Percentiles rank a stretch among this genome's conserved stretches.
Evolutionary conservation across 169 alveolate genomes (phyloP).

Genomic region (Sarcocystis neurona): DNA sequence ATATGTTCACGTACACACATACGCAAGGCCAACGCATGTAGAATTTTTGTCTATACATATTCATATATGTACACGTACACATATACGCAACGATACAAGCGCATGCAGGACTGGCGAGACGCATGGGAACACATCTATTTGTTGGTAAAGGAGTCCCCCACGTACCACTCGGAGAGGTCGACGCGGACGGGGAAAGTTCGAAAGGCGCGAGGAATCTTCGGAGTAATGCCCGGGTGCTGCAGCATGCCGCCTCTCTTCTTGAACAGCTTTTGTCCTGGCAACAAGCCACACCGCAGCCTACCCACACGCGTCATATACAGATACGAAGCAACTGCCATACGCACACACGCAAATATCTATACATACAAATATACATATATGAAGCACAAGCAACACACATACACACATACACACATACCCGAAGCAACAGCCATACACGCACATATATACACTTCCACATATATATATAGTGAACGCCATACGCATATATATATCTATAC

Average conservation of each 20-base stretch:
- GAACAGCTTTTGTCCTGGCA: not conserved
- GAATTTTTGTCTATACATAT: too few species aligned
- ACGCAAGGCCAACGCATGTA: too few species aligned
- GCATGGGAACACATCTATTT: too few species aligned
- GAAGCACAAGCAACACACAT: not conserved
- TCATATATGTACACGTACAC: too few species aligned
- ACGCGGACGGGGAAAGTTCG: slow-evolving; percentile 29
- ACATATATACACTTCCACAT: not conserved
- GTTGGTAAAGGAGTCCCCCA: too few species aligned
- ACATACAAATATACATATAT: not conserved
- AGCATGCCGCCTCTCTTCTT: slow-evolving; percentile 18
- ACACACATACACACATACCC: not conserved
- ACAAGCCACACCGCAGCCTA: not conserved
- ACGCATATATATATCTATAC: too few species aligned
- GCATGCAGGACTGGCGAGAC: too few species aligned
- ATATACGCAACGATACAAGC: too few species aligned
- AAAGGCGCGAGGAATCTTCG: slow-evolving; percentile 21
- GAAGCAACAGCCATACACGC: not conserved
- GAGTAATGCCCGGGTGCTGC: slow-evolving; percentile 23
- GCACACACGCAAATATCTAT: not conserved
- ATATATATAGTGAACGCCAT: not conserved
- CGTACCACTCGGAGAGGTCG: slow-evolving; percentile 24
- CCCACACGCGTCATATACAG: too few species aligned
- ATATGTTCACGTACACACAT: too few species aligned
- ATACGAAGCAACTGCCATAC: not conserved